phyloP scores from a whole-genome alignment of 495 filamentous ascomycete species.

The Tuber magnatum region DNA sequence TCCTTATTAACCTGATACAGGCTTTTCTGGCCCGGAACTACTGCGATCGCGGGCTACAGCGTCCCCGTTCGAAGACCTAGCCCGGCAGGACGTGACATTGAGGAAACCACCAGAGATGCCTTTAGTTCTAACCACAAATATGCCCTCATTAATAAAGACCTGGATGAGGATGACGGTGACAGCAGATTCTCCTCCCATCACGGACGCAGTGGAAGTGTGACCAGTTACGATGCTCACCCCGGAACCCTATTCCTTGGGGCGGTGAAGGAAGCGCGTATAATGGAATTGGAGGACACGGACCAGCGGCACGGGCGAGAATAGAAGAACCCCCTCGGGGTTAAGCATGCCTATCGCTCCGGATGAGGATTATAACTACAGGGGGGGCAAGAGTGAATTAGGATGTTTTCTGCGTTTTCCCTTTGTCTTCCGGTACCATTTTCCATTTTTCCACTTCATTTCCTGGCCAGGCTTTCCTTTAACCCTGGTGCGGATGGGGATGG shows the following conservation, averaged over 20 bases:
- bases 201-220: conserved; percentile 23
- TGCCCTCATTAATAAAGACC: conserved; percentile 35
- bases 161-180: conserved; percentile 29
- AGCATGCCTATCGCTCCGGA: conserved; percentile 29
- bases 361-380: too few species aligned
- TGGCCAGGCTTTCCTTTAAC: too few species aligned
- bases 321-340: conserved; percentile 6
- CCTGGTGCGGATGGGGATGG: too few species aligned
- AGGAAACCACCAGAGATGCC: conserved; percentile 40
- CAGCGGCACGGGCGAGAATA: conserved; percentile 13
- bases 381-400: too few species aligned
- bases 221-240: conserved; percentile 36
- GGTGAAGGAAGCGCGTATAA: conserved; percentile 32
- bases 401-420: too few species aligned
- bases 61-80: conserved; percentile 37
- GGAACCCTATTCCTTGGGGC: conserved; percentile 35
- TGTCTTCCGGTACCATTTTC: too few species aligned
- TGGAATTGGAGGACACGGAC: conserved; percentile 35
- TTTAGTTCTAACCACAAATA: conserved; percentile 41
- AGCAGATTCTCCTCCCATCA: conserved; percentile 14
- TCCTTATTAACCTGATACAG: conserved; percentile 44
- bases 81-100: conserved; percentile 20
- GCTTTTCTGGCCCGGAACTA: conserved; percentile 65
- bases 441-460: too few species aligned
- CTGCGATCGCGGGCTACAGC: conserved; percentile 67